Evolutionary conservation across 2,329 filamentous ascomycete species (phyloP), one percentile per base, ranked within the genome.

Genomic region (Fusarium sp.): DNA sequence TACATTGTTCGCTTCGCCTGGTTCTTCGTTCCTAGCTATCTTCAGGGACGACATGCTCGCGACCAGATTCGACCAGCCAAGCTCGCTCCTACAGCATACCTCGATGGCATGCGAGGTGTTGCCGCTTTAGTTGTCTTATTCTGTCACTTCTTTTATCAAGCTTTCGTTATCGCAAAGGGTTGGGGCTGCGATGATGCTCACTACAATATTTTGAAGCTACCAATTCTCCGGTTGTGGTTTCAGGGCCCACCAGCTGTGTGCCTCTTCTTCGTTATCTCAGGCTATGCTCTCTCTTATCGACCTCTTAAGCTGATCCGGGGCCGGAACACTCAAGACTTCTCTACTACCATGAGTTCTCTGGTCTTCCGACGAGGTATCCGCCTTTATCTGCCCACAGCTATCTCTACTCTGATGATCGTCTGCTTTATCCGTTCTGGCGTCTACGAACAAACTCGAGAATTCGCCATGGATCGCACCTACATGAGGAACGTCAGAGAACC

Each of bases 191-290:
- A 78, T 45, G 76, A 81, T 24, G 76, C 76, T 63, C 83, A 86
- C 76, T 81, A 82, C 72, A 72, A 83, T 57, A 60, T 85, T 46
- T 79, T 87, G 67, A 84, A 86, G 72, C 80, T 88, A 2, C 87
- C 87, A 9, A 82, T 88, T 63, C 56, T 89, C 18, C 81, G 87
- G 15, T 78, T 89, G 6, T 80, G 85, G 60, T 88, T 85, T 73
- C 84, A 85, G 52, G 87, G 86, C 1, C 86, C 85, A 5, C 83
- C 86, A 0, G 87, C 86, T 70, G 87, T 90, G 39, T 86, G 84
- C 76, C 78, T 89, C 68, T 90, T 90, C 80, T 90, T 89, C 73
- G 84, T 89, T 72, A 86, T 90, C 44, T 88, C 86, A 1, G 88
- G 88, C 20, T 90, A 89, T 75, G 88, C 87, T 4, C 80, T 91